Conservation (phyloP, 192 early-diverging fungal species). For the Backusella morwellensis region DNA sequence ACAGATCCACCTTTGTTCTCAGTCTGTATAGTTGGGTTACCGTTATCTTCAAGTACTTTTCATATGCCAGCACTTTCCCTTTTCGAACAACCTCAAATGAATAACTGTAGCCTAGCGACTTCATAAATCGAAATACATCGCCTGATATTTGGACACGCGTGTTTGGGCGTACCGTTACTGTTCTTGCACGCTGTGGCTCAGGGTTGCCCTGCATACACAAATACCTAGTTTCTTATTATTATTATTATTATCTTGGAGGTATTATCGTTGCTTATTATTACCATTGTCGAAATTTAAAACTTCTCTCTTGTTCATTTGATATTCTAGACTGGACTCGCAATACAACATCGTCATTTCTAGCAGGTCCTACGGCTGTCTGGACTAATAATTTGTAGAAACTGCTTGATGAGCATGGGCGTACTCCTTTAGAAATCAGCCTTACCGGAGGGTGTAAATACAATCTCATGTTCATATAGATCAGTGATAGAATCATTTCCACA, state of each 20-base stretch:
- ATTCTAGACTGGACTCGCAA: slow-evolving; percentile 57
- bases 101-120: slow-evolving; percentile 63
- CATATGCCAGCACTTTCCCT: slow-evolving; percentile 63
- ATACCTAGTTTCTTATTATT: slow-evolving; percentile 36
- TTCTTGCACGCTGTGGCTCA: slow-evolving; percentile 62
- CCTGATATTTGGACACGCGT: slow-evolving; percentile 63
- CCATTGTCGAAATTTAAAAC: slow-evolving; percentile 39
- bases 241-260: not conserved
- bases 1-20: slow-evolving; percentile 46
- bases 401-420: not conserved
- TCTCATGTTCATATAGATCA: slow-evolving; percentile 65
- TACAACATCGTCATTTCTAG: slow-evolving; percentile 71
- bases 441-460: slow-evolving; percentile 65
- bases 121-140: slow-evolving; percentile 67
- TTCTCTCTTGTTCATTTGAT: slow-evolving; percentile 43
- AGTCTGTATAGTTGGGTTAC: slow-evolving; percentile 61
- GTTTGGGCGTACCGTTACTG: slow-evolving; percentile 60
- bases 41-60: slow-evolving; percentile 49
- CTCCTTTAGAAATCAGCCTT: not conserved
- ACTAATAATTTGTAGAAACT: slow-evolving; percentile 29
- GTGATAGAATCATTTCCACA: slow-evolving; percentile 59
- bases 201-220: slow-evolving; percentile 65
- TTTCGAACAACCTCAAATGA: slow-evolving; percentile 64
- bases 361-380: slow-evolving; percentile 67
- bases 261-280: not conserved